A percentile compares a stretch with the other conserved stretches of the same genome.
phyloP scores from a whole-genome alignment of 2,329 filamentous ascomycete species.

The Ascochyta fabae region DNA sequence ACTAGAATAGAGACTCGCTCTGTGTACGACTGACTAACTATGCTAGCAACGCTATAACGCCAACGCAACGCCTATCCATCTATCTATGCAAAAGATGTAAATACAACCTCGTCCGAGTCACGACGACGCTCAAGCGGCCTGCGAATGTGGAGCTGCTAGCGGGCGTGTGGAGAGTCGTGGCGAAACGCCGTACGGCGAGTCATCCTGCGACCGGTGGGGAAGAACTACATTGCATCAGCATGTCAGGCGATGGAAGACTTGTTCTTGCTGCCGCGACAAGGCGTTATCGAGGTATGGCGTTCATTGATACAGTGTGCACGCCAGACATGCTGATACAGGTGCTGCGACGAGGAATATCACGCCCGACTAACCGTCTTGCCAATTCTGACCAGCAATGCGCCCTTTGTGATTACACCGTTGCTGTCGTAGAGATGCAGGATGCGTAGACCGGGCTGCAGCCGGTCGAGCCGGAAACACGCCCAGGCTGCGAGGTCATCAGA shows the following conservation, averaged over 20 bases:
- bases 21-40: too few species aligned
- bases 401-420: slow-evolving; percentile 69
- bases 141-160: not conserved
- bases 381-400: slow-evolving; percentile 76
- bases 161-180: not conserved
- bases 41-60: too few species aligned
- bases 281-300: not conserved
- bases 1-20: too few species aligned
- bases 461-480: slow-evolving; percentile 86
- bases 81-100: too few species aligned
- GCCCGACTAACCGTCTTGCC: slow-evolving; percentile 59
- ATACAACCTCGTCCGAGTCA: too few species aligned
- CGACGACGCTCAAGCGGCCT: too few species aligned
- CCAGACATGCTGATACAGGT: not conserved
- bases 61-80: too few species aligned
- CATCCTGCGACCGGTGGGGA: slow-evolving; percentile 17
- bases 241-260: too few species aligned
- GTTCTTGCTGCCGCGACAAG: too few species aligned
- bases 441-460: slow-evolving; percentile 75
- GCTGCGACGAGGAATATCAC: slow-evolving; percentile 9
- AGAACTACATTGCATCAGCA: slow-evolving; percentile 20
- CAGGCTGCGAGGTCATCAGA: slow-evolving; percentile 80
- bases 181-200: slow-evolving; percentile 4
- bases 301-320: not conserved
- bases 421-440: slow-evolving; percentile 78